Evolutionary conservation across 108 stramenopile genomes (phyloP), one percentile per base, ranked within the genome.

Genomic region (Asterionellopsis glacialis): DNA sequence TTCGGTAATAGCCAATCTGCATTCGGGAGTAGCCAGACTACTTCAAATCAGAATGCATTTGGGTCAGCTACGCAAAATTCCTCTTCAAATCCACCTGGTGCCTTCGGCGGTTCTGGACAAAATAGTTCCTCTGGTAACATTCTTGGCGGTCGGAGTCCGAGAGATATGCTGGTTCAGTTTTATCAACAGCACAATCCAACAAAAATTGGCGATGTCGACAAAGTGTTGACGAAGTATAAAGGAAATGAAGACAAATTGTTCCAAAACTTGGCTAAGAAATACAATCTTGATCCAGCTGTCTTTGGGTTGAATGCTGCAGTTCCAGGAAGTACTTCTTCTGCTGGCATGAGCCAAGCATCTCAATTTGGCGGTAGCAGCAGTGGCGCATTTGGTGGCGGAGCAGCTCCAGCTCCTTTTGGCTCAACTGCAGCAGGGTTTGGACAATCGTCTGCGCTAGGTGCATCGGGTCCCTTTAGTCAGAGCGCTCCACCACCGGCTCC

Each of bases 221-320:
- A 84, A 58, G 48, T 89, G 9, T 61, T 94, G 50, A 52, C 69
- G 9, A 94, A 94, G 66, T 93, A 93, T 57, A 45, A 68, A 33
- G 93, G 93, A 40, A 68, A 86, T 19, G 90, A 94, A 61, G 88
- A 89, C 38, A 69, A 83, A 53, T 40, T 94, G 67, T 89, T 94
- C 55, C 52, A 77, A 18, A 91, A 91, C 57, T 72, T 94, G 18
- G 84, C 88, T 48, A 85, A 88, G 67, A 91, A 94, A 56, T 94
- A 94, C 70, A 72, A 82, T 41, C 52, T 90, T 6, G 85, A 90
- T 70, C 83, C 84, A 43, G 71, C 84, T 7, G 65, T 72, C 10
- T 93, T 93, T 67, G 91, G 83, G 11, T 39, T 90, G 45, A 63
- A 68, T 18, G 22, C 59, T 0, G 16, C 77, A 19, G 24, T 70